Evolutionary conservation across 139 green algal species (phyloP).

Genomic region (Chlamydomonas urium): DNA sequence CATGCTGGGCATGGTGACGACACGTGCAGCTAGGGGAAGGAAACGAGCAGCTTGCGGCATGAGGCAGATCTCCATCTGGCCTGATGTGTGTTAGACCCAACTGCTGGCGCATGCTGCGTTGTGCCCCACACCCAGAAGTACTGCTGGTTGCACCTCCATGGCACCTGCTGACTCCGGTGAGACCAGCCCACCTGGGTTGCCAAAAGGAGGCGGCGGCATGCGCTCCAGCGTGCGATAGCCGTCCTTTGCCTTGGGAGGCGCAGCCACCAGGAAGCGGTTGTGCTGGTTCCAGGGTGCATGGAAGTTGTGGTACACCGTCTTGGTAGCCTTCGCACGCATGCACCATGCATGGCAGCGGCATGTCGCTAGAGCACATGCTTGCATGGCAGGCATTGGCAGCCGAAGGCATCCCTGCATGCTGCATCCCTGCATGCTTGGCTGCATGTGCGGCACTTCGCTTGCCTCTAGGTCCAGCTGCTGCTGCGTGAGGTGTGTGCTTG

Average conservation of each 20-base stretch:
- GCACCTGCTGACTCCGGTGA: too few species aligned
- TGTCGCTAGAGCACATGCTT: background rate
- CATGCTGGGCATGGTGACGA: too few species aligned
- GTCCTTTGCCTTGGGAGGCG: background rate
- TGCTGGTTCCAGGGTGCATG: conserved; percentile 30
- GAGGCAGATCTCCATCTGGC: too few species aligned
- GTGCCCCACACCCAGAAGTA: too few species aligned
- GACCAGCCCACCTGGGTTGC: conserved; percentile 4
- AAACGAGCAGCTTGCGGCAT: too few species aligned
- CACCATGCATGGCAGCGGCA: background rate
- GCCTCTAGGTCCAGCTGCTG: conserved; percentile 15
- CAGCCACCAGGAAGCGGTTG: conserved; percentile 23
- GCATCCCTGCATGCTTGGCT: background rate
- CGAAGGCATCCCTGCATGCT: too few species aligned
- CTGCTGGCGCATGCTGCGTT: too few species aligned
- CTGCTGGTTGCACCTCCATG: too few species aligned
- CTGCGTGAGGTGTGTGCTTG: conserved; percentile 18
- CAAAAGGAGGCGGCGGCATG: conserved; percentile 28
- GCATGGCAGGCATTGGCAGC: too few species aligned
- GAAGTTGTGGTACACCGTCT: conserved; percentile 38
- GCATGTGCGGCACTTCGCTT: background rate
- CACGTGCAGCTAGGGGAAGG: too few species aligned
- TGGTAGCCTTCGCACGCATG: background rate
- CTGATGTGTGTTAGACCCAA: too few species aligned
- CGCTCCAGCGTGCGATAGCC: conserved; percentile 18